Evolutionary conservation across 352 stramenopile species (phyloP).

Genomic region (Poterioochromonas sp.): DNA sequence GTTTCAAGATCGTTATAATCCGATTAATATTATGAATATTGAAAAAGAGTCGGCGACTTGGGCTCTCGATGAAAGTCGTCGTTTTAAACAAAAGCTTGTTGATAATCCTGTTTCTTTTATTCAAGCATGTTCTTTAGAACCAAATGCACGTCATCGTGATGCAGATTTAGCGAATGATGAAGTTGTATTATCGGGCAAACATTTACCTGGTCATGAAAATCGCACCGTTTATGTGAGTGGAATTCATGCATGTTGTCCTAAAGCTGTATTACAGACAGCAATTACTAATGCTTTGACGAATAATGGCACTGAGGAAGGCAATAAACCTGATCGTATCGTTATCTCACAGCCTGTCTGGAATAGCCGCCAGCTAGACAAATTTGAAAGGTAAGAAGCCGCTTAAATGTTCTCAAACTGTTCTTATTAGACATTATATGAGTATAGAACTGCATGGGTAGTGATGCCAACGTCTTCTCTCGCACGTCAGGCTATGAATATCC

Average conservation of each 20-base stretch:
- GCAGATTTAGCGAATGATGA: background rate
- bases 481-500: background rate
- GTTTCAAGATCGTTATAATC: slow-evolving; percentile 30
- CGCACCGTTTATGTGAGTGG: slow-evolving; percentile 6
- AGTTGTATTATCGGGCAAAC: background rate
- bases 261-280: background rate
- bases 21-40: background rate
- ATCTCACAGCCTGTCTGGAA: background rate
- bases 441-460: slow-evolving; percentile 4
- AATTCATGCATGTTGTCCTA: slow-evolving; percentile 8
- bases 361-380: background rate
- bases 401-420: background rate
- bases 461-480: background rate
- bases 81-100: background rate
- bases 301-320: background rate
- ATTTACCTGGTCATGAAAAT: slow-evolving; percentile 7
- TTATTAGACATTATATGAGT: background rate
- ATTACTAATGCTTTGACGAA: background rate
- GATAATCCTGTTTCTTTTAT: background rate
- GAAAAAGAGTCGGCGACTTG: background rate
- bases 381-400: background rate
- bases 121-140: background rate
- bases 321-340: background rate
- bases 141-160: background rate
- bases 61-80: background rate